Evolutionary conservation across 2,329 filamentous ascomycete genomes (phyloP).

Genomic region (Xenoacremonium recifei): DNA sequence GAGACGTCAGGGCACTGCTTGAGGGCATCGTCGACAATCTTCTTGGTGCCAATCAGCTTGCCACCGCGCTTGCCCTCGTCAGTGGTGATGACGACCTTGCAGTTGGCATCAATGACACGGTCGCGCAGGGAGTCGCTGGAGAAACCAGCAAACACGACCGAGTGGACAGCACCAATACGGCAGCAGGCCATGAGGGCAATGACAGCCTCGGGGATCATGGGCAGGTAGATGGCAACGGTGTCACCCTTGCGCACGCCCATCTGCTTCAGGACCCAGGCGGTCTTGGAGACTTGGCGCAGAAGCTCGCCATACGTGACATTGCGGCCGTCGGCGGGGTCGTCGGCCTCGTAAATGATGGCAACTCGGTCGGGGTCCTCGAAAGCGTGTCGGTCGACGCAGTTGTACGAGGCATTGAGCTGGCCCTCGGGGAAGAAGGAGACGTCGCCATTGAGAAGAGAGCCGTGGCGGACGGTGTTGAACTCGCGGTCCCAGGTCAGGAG

Average conservation of each 20-base stretch:
- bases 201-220: slow-evolving; percentile 97
- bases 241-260: slow-evolving; percentile 98
- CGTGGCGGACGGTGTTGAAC: slow-evolving; percentile 84
- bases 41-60: slow-evolving; percentile 97
- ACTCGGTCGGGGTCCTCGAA: slow-evolving; percentile 89
- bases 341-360: slow-evolving; percentile 98
- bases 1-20: slow-evolving; percentile 91
- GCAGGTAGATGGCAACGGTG: slow-evolving; percentile 93
- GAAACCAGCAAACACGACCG: slow-evolving; percentile 96
- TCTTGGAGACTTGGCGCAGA: slow-evolving; percentile 83
- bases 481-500: slow-evolving; percentile 87
- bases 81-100: slow-evolving; percentile 92
- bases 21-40: slow-evolving; percentile 96
- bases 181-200: slow-evolving; percentile 87
- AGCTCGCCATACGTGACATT: slow-evolving; percentile 92
- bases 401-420: slow-evolving; percentile 91
- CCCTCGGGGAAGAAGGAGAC: slow-evolving; percentile 94
- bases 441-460: slow-evolving; percentile 76
- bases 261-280: slow-evolving; percentile 85
- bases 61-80: slow-evolving; percentile 98
- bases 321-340: slow-evolving; percentile 83
- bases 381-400: slow-evolving; percentile 96
- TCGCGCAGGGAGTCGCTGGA: slow-evolving; percentile 94
- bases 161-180: slow-evolving; percentile 94
- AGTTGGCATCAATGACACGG: slow-evolving; percentile 86